A percentile compares a stretch with the other conserved stretches of the same genome.
Conservation (phyloP, 1,284 basidiomycete species). For the Ceratobasidium sp. region DNA sequence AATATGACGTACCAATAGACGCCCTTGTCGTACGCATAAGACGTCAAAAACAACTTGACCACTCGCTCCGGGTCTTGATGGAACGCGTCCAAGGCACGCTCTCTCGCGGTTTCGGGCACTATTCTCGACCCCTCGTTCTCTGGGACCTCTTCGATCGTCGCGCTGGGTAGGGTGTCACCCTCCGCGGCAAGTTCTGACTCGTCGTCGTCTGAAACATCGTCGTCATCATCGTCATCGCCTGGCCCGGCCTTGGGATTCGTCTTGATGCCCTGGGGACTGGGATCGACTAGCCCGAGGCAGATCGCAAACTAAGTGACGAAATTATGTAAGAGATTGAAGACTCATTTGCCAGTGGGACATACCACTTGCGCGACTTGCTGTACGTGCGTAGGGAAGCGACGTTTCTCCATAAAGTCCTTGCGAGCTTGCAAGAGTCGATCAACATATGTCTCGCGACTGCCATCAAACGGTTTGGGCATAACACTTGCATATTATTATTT, state of each 20-base stretch:
- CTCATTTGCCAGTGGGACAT: not conserved
- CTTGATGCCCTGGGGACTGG: slow-evolving; percentile 29
- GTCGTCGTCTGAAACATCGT: slow-evolving; percentile 20
- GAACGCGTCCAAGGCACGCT: slow-evolving; percentile 36
- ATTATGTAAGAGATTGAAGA: not conserved
- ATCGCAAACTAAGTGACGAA: slow-evolving; percentile 10
- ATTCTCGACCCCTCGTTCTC: not conserved
- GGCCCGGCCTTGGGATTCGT: slow-evolving; percentile 10
- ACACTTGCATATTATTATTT: not conserved
- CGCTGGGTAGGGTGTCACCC: not conserved
- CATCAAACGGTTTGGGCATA: not conserved
- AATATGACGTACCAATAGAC: slow-evolving; percentile 37
- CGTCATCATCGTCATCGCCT: not conserved
- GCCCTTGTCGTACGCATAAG: slow-evolving; percentile 40
- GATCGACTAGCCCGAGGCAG: slow-evolving; percentile 23
- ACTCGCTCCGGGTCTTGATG: slow-evolving; percentile 34
- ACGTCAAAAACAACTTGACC: slow-evolving; percentile 43
- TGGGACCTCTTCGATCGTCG: slow-evolving; percentile 16
- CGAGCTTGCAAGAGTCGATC: slow-evolving; percentile 35
- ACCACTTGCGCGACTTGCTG: slow-evolving; percentile 32
- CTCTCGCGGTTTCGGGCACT: slow-evolving; percentile 27
- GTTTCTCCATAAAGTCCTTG: slow-evolving; percentile 41
- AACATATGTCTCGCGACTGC: slow-evolving; percentile 28
- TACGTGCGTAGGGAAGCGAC: slow-evolving; percentile 28
- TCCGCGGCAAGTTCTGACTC: slow-evolving; percentile 7